A percentile compares a stretch with the other conserved stretches of the same genome.
Conservation (phyloP, 2,329 filamentous ascomycete species). For the Neurospora sp. region DNA sequence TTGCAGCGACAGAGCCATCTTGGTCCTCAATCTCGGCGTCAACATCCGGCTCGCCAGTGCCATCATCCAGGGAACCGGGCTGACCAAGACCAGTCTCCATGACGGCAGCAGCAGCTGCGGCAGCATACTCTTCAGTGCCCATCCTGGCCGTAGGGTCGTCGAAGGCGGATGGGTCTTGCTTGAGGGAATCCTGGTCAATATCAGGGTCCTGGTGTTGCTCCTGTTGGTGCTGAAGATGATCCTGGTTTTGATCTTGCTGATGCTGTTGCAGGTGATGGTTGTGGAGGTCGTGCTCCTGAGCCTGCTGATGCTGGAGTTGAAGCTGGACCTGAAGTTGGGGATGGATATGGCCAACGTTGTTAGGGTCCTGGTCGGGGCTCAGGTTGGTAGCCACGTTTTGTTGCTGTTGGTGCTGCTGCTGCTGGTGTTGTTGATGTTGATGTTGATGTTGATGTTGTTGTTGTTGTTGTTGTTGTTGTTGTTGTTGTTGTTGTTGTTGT, state of each 20-base stretch:
- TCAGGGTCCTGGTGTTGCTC: neutral
- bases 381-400: conserved; percentile 9
- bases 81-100: conserved; percentile 17
- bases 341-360: neutral
- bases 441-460: conserved; percentile 18
- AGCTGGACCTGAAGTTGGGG: neutral
- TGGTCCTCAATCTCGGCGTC: conserved; percentile 18
- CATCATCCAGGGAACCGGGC: conserved; percentile 4
- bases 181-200: conserved; percentile 16
- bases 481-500: conserved; percentile 16
- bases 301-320: neutral
- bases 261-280: conserved; percentile 15
- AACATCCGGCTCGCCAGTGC: conserved; percentile 15
- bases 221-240: conserved; percentile 3
- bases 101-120: conserved; percentile 21
- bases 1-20: conserved; percentile 8
- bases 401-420: neutral
- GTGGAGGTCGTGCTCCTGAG: neutral
- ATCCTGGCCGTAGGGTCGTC: conserved; percentile 12
- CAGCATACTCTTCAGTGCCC: conserved; percentile 18
- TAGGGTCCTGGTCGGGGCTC: conserved; percentile 3
- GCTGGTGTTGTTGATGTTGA: conserved; percentile 3
- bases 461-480: conserved; percentile 10
- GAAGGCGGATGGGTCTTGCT: conserved; percentile 17
- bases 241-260: conserved; percentile 15